phyloP scores from a whole-genome alignment of 768 basidiomycete species.

The Lactarius hengduanensis region DNA sequence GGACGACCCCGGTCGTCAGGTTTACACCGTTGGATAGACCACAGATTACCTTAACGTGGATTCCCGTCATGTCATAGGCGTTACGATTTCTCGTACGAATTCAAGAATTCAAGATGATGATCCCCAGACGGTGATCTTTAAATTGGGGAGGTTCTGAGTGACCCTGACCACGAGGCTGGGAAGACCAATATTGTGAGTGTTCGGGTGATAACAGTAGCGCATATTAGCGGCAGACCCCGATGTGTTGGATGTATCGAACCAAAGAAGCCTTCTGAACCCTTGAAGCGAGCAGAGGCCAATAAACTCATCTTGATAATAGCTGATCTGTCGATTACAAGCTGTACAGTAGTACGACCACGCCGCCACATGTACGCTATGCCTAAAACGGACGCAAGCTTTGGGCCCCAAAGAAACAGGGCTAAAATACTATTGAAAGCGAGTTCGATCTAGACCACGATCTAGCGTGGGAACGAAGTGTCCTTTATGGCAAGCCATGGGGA shows the following conservation, averaged over 20 bases:
- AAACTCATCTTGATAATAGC: not conserved
- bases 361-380: not conserved
- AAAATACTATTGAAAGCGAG: not conserved
- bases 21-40: slow-evolving; percentile 11
- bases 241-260: not conserved
- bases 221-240: not conserved
- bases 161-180: not conserved
- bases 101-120: not conserved
- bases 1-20: slow-evolving; percentile 8
- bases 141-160: slow-evolving; percentile 8
- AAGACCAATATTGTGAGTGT: not conserved
- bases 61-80: not conserved
- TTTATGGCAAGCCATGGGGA: not conserved
- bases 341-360: no score
- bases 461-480: not conserved
- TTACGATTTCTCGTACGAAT: not conserved
- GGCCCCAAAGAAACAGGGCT: slow-evolving; percentile 3
- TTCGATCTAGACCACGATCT: not conserved
- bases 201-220: not conserved
- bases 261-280: not conserved
- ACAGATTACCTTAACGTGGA: not conserved
- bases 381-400: not conserved
- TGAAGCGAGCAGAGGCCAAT: not conserved
- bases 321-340: no score
- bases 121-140: slow-evolving; percentile 8